A percentile compares a stretch with the other conserved stretches of the same genome.
phyloP scores from a whole-genome alignment of 805 yeast genomes.

The Grigorovia yakushimaensis region DNA sequence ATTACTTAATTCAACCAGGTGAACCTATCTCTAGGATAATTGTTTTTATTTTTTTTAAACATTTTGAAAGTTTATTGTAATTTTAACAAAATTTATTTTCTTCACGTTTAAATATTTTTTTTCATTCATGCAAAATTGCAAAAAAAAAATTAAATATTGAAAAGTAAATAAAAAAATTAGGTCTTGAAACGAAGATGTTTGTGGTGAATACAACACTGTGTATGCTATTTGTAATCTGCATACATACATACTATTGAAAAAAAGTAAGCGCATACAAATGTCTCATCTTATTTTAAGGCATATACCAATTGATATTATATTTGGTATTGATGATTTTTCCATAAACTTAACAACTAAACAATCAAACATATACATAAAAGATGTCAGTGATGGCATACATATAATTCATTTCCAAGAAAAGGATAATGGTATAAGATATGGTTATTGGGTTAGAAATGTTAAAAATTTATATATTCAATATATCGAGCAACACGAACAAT shows the following conservation, averaged over 20 bases:
- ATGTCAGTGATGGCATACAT: constrained; percentile 19
- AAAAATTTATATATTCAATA: constrained; percentile 9
- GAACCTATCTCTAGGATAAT: no score
- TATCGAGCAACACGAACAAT: constrained; percentile 11
- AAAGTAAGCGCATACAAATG: no score
- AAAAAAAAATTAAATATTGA: neutral
- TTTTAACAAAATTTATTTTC: no score
- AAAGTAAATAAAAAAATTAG: neutral
- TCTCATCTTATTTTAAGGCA: neutral
- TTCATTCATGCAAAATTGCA: neutral
- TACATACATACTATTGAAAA: no score
- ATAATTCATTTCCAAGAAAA: constrained; percentile 19
- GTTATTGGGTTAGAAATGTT: constrained; percentile 22
- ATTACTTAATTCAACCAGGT: no score
- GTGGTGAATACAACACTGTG: no score
- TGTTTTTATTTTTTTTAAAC: no score
- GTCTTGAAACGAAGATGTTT: no score
- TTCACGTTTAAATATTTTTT: neutral
- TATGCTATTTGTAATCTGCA: no score
- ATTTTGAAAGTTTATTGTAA: no score
- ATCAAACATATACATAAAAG: constrained; percentile 20
- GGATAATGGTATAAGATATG: constrained; percentile 16
- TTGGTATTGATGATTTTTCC: constrained; percentile 22
- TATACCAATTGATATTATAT: constrained; percentile 10
- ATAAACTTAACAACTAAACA: constrained; percentile 16